These are phyloP conservation scores for Ophiostoma sp. DNA, from an alignment of 2,329 filamentous ascomycete species.

Conservation along the genomic window DNA sequence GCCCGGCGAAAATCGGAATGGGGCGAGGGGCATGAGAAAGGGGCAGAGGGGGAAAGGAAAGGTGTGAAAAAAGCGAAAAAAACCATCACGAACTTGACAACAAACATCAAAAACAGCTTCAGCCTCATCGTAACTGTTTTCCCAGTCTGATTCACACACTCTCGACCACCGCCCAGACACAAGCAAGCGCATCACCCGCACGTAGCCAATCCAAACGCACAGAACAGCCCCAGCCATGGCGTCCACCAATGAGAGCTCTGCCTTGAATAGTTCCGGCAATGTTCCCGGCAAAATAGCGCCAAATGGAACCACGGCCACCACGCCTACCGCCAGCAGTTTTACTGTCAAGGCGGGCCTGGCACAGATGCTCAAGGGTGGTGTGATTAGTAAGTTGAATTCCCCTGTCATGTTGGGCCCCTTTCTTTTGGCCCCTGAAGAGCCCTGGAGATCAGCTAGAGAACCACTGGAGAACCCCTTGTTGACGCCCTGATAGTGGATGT, in stretches of 20 bases:
- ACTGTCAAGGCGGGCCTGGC: constrained; percentile 92
- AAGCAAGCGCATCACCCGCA: not conserved
- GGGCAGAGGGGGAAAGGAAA: not conserved
- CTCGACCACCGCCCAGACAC: not conserved
- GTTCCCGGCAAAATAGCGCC: constrained; percentile 26
- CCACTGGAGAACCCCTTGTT: not conserved
- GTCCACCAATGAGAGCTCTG: constrained; percentile 20
- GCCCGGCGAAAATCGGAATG: constrained; percentile 16
- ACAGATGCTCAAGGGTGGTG: constrained; percentile 97
- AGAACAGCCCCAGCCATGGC: constrained; percentile 18
- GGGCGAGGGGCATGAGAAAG: not conserved
- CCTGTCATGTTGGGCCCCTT: not conserved
- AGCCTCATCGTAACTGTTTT: not conserved
- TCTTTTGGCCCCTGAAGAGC: not conserved
- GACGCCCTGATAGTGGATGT: constrained; percentile 67
- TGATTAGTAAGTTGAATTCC: constrained; percentile 64
- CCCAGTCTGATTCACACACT: not conserved
- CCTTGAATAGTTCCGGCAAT: constrained; percentile 21
- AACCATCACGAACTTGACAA: not conserved
- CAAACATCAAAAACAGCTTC: constrained; percentile 6
- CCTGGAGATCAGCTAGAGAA: no score
- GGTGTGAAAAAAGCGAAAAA: not conserved
- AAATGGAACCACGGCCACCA: constrained; percentile 34
- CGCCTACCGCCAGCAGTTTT: constrained; percentile 61
- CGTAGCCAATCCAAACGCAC: constrained; percentile 19